Percentiles rank a stretch among this genome's conserved stretches.
These are phyloP conservation scores for Penicillium sclerotigenum DNA, from an alignment of 2,329 filamentous ascomycete genomes.

Conservation along the genomic window DNA sequence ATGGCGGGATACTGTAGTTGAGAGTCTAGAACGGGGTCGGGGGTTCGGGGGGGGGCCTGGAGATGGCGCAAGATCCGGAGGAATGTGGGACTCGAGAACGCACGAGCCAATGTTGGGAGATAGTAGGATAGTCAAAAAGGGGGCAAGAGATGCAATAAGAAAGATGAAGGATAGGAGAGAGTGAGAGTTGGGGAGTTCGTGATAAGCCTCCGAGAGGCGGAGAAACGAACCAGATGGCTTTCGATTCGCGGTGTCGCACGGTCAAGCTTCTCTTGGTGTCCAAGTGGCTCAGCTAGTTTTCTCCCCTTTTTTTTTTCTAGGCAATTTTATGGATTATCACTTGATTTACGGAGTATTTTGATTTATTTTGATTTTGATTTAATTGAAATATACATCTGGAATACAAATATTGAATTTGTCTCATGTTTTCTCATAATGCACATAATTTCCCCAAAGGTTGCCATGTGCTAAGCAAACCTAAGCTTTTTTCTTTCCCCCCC, in stretches of 20 bases:
- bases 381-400: too few species aligned
- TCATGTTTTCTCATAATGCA: constrained; percentile 5
- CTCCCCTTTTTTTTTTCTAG: constrained; percentile 7
- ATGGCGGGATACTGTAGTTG: constrained; percentile 5
- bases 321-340: constrained; percentile 16
- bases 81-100: constrained; percentile 18
- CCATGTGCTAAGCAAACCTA: constrained; percentile 12
- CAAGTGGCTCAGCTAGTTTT: constrained; percentile 13
- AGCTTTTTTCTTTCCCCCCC: neutral
- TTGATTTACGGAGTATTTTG: too few species aligned
- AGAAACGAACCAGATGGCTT: constrained; percentile 22
- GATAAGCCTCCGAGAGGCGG: constrained; percentile 28
- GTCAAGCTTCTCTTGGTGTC: constrained; percentile 37
- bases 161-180: constrained; percentile 8
- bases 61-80: constrained; percentile 6
- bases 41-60: neutral
- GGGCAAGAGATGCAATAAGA: constrained; percentile 35
- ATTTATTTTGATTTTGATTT: too few species aligned
- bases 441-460: neutral
- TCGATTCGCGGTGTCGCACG: constrained; percentile 26
- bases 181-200: constrained; percentile 12
- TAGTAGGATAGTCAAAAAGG: constrained; percentile 45
- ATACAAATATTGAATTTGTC: neutral
- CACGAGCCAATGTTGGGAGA: constrained; percentile 33
- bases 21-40: neutral